Conservation (phyloP, 805 yeast species). For the Candida awuae region DNA sequence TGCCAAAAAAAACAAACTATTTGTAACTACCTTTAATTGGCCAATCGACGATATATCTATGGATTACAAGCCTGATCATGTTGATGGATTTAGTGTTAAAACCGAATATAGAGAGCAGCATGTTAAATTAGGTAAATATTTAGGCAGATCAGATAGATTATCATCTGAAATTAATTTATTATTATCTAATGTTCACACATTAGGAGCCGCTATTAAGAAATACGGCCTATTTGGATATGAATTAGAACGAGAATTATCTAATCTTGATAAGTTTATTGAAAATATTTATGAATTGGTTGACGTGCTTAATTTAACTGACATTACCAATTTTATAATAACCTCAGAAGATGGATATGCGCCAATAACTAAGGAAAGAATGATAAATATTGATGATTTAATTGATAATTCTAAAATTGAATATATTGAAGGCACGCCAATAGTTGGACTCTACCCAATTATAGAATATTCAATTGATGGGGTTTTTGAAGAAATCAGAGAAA, state of each 20-base stretch:
- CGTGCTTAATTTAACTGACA: slow-evolving; percentile 48
- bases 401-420: slow-evolving; percentile 48
- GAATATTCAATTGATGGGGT: slow-evolving; percentile 37
- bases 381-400: slow-evolving; percentile 66
- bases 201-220: slow-evolving; percentile 72
- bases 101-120: slow-evolving; percentile 53
- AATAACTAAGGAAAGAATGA: slow-evolving; percentile 58
- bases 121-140: slow-evolving; percentile 53
- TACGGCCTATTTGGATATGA: slow-evolving; percentile 60
- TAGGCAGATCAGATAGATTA: slow-evolving; percentile 43
- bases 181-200: slow-evolving; percentile 69
- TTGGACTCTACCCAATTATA: slow-evolving; percentile 57
- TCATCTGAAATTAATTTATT: slow-evolving; percentile 64
- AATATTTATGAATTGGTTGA: slow-evolving; percentile 40
- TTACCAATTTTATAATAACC: slow-evolving; percentile 69
- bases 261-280: slow-evolving; percentile 61
- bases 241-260: slow-evolving; percentile 42
- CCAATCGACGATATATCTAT: slow-evolving; percentile 65
- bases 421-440: slow-evolving; percentile 80
- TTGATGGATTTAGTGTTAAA: slow-evolving; percentile 56
- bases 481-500: slow-evolving; percentile 33
- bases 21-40: slow-evolving; percentile 89
- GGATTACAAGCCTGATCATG: slow-evolving; percentile 41
- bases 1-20: slow-evolving; percentile 52
- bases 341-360: slow-evolving; percentile 96